Evolutionary conservation across 208 protist genomes (phyloP).

Genomic region (Leishmania lainsoni): DNA sequence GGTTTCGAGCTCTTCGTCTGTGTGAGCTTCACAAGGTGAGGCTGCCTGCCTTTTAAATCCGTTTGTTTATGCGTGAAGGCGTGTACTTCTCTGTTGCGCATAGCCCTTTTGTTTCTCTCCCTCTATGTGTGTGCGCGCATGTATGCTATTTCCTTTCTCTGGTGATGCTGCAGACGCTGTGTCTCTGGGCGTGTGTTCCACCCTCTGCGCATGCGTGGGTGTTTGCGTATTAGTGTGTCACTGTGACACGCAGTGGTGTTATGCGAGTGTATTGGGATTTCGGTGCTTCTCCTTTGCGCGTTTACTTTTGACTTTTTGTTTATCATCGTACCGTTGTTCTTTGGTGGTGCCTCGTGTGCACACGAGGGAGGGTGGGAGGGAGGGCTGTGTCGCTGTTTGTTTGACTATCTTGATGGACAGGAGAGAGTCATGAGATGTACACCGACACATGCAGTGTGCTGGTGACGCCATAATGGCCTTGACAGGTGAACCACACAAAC

Average conservation of each 20-base stretch:
- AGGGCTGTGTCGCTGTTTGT: background rate
- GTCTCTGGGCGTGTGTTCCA: background rate
- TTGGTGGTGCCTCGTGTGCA: background rate
- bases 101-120: background rate
- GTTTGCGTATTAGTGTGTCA: background rate
- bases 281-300: background rate
- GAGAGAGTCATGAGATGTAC: background rate
- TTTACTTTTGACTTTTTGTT: background rate
- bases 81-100: background rate
- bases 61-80: background rate
- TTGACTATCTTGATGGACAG: background rate
- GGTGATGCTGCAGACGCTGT: background rate
- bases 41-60: background rate
- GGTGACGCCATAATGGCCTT: background rate
- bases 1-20: background rate
- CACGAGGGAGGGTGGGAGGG: background rate
- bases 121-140: background rate
- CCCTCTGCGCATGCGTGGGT: slow-evolving; percentile 4
- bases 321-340: background rate
- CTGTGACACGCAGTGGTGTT: background rate
- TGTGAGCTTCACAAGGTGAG: background rate
- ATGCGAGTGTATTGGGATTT: background rate
- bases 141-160: background rate
- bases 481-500: background rate
- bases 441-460: background rate